These are phyloP conservation scores for Schwanniomyces sp. DNA, from an alignment of 805 yeast species.

Conservation along the genomic window DNA sequence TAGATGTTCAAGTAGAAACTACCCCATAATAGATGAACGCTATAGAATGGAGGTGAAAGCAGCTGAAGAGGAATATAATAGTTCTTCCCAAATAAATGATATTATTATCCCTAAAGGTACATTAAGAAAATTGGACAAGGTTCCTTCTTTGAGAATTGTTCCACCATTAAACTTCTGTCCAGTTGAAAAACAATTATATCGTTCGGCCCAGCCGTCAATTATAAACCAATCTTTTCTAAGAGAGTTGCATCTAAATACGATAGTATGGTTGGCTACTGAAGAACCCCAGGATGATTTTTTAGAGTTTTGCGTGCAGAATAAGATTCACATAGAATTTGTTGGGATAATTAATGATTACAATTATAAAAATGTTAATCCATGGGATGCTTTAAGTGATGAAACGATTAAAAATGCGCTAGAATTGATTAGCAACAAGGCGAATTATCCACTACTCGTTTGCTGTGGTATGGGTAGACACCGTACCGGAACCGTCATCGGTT, in stretches of 20 bases:
- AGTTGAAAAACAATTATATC: conserved; percentile 80
- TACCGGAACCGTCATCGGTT: conserved; percentile 95
- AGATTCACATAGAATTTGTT: conserved; percentile 77
- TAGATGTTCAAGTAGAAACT: background rate
- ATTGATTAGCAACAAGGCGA: conserved; percentile 66
- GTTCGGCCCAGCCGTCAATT: conserved; percentile 95
- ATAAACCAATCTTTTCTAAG: conserved; percentile 84
- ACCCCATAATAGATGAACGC: background rate
- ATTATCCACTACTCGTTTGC: conserved; percentile 85
- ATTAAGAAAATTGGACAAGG: conserved; percentile 30
- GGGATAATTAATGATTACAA: conserved; percentile 70
- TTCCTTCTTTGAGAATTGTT: conserved; percentile 69
- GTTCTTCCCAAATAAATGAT: background rate
- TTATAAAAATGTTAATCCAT: conserved; percentile 63
- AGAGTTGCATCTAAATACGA: conserved; percentile 71
- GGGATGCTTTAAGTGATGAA: conserved; percentile 91
- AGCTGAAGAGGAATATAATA: conserved; percentile 1
- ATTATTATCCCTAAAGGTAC: background rate
- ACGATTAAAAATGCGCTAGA: conserved; percentile 79
- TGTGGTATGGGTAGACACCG: conserved; percentile 99
- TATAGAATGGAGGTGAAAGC: background rate
- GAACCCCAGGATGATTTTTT: conserved; percentile 90
- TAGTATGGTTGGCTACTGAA: conserved; percentile 93
- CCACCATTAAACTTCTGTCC: conserved; percentile 97
- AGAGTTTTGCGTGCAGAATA: conserved; percentile 72